A percentile compares a stretch with the other conserved stretches of the same genome.
Evolutionary conservation across 2,329 filamentous ascomycete species (phyloP).

Genomic region (Penicillium corylophilum): DNA sequence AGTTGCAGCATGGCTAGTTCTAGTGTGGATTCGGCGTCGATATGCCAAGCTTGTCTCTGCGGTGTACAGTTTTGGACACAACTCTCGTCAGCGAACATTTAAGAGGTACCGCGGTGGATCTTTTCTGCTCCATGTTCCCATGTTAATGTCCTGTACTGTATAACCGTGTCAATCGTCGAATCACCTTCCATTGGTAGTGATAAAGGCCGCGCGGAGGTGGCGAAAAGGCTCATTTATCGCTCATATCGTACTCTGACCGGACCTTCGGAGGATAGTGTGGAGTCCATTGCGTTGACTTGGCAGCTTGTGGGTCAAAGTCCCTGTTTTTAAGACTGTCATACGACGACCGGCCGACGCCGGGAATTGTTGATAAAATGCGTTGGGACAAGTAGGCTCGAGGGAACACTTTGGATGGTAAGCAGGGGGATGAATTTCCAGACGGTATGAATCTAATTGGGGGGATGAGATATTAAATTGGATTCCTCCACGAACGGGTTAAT

Average conservation of each 20-base stretch:
- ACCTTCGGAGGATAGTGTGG: neutral
- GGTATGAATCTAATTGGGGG: neutral
- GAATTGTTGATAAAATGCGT: neutral
- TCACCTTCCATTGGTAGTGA: neutral
- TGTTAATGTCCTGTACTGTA: too few relatives aligned
- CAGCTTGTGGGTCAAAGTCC: neutral
- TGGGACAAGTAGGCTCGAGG: neutral
- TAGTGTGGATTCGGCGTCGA: neutral
- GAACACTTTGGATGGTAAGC: neutral
- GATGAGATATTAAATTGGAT: neutral
- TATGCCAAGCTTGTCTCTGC: neutral
- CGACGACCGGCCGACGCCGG: neutral
- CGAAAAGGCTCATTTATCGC: neutral
- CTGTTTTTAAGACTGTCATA: conserved; percentile 2
- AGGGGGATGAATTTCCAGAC: neutral
- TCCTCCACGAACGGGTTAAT: neutral
- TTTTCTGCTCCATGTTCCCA: neutral
- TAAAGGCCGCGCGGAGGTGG: neutral
- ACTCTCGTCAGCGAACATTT: neutral
- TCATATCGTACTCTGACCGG: neutral
- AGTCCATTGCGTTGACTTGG: neutral
- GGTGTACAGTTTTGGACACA: neutral
- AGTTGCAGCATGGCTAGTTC: neutral
- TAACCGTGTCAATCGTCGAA: neutral
- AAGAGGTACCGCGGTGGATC: neutral